Conservation (phyloP, 1,284 basidiomycete genomes). For the Heterobasidion irregulare region DNA sequence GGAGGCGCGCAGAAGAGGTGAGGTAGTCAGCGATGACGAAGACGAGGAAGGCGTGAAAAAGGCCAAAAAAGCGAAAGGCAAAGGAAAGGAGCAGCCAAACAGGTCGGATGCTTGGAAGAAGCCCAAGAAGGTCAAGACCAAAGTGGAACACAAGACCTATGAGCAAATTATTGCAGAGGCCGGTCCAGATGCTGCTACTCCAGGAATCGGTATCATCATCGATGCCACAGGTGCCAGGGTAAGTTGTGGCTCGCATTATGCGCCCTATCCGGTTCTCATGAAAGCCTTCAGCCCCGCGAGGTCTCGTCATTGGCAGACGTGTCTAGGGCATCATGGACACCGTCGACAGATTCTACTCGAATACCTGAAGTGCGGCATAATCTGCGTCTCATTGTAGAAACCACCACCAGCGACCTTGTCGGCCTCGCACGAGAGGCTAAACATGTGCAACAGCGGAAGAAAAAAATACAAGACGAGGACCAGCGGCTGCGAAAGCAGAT, state of each 20-base stretch:
- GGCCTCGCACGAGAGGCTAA: slow-evolving; percentile 88
- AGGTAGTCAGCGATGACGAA: slow-evolving; percentile 71
- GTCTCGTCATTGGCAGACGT: slow-evolving; percentile 77
- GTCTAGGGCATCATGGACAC: slow-evolving; percentile 75
- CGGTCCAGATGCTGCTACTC: slow-evolving; percentile 42
- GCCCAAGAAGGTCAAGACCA: slow-evolving; percentile 77
- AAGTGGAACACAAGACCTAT: slow-evolving; percentile 89
- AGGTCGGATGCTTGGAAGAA: slow-evolving; percentile 72
- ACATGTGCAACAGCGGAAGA: slow-evolving; percentile 71
- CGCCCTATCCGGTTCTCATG: slow-evolving; percentile 3
- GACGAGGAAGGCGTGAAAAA: slow-evolving; percentile 45
- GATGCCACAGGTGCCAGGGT: slow-evolving; percentile 93
- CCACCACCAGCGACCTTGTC: slow-evolving; percentile 76
- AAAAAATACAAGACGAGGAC: slow-evolving; percentile 69
- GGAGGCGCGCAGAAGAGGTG: slow-evolving; percentile 73
- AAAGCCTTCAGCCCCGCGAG: slow-evolving; percentile 58
- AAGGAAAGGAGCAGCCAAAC: slow-evolving; percentile 39
- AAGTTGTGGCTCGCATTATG: slow-evolving; percentile 20
- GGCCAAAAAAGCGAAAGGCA: slow-evolving; percentile 30
- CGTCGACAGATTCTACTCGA: slow-evolving; percentile 75
- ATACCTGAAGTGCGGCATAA: slow-evolving; percentile 97
- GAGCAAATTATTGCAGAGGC: slow-evolving; percentile 89
- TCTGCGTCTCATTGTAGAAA: slow-evolving; percentile 77
- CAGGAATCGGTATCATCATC: slow-evolving; percentile 78
- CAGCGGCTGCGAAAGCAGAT: slow-evolving; percentile 59